Evolutionary conservation across 306 rosid species (phyloP).

Genomic region (Fragaria vesca): DNA sequence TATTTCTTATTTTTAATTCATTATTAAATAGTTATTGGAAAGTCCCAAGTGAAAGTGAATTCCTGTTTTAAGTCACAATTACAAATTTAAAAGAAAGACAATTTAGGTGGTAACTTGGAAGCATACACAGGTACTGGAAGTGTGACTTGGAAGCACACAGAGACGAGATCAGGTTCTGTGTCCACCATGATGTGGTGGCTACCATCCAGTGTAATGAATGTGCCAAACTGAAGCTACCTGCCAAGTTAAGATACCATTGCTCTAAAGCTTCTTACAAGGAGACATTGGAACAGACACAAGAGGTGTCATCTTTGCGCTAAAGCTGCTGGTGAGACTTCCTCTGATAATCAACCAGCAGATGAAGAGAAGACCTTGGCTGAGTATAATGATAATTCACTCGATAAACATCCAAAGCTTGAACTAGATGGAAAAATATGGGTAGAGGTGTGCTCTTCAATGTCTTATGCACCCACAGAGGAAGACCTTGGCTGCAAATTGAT

Average conservation of each 20-base stretch:
- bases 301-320: conserved; percentile 3
- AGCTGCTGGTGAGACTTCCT: not conserved
- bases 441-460: conserved; percentile 12
- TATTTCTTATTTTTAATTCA: too few species aligned
- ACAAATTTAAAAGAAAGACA: too few species aligned
- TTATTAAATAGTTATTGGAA: too few species aligned
- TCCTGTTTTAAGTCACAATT: too few species aligned
- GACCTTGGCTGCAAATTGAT: conserved; percentile 31
- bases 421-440: not conserved
- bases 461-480: conserved; percentile 23
- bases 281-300: conserved; percentile 23
- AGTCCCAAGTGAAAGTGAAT: too few species aligned
- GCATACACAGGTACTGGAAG: conserved; percentile 19
- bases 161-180: conserved; percentile 14
- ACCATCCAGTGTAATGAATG: conserved; percentile 17
- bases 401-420: too few species aligned
- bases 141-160: too few species aligned
- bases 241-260: conserved; percentile 27
- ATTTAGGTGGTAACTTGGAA: too few species aligned
- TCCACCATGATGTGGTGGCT: conserved; percentile 20
- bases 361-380: not conserved
- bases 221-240: conserved; percentile 17
- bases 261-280: conserved; percentile 6
- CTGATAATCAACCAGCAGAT: not conserved
- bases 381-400: not conserved